phyloP scores from a whole-genome alignment of 2,329 filamentous ascomycete species.

The Fusarium sp. region DNA sequence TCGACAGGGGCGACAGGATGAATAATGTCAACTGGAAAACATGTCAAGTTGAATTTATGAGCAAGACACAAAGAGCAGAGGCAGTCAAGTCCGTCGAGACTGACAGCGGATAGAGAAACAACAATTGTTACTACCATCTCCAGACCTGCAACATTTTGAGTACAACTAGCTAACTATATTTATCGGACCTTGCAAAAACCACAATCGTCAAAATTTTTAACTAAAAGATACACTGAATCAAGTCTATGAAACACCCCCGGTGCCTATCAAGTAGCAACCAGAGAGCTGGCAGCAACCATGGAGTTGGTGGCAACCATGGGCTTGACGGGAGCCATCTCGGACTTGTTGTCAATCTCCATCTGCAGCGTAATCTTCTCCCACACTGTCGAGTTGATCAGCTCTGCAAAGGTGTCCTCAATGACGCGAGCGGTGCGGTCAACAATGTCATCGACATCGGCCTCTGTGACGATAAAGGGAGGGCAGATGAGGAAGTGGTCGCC shows the following conservation, averaged over 20 bases:
- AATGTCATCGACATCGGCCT: constrained; percentile 34
- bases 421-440: constrained; percentile 30
- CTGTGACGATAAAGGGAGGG: constrained; percentile 29
- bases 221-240: neutral
- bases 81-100: no score
- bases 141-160: no score
- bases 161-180: neutral
- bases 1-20: neutral
- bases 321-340: neutral
- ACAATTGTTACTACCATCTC: no score
- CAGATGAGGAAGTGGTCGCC: constrained; percentile 37
- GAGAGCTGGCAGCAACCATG: neutral
- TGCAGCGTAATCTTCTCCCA: constrained; percentile 36
- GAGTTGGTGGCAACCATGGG: neutral
- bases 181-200: neutral
- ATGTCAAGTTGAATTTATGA: neutral
- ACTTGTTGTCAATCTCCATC: constrained; percentile 14
- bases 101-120: no score
- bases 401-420: constrained; percentile 30
- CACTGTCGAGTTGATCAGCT: constrained; percentile 13
- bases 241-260: neutral
- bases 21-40: neutral
- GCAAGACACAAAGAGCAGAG: neutral
- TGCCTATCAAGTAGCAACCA: neutral
- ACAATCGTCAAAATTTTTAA: neutral